phyloP scores from a whole-genome alignment of 108 stramenopile genomes.

The Thalassiosira profunda region DNA sequence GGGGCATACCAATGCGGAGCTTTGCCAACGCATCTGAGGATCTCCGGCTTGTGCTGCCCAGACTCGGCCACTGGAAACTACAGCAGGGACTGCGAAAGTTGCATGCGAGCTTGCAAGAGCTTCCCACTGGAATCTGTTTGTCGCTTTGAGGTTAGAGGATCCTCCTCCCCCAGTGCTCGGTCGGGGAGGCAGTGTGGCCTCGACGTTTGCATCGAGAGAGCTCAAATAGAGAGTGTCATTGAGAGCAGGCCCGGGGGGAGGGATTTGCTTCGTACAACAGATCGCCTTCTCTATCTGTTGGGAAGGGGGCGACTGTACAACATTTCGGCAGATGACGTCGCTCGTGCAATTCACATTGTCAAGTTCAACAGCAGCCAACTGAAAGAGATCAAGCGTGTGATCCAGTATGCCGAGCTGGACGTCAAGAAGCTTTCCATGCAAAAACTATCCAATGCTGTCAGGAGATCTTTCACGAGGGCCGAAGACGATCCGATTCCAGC shows the following conservation, averaged over 20 bases:
- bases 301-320: neutral
- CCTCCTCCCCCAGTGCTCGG: neutral
- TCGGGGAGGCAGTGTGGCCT: neutral
- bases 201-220: neutral
- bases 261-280: neutral
- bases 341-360: neutral
- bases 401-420: neutral
- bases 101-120: neutral
- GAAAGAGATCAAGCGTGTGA: neutral
- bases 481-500: too few relatives aligned
- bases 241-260: slow-evolving; percentile 2
- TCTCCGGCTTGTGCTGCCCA: neutral
- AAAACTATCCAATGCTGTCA: neutral
- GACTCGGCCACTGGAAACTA: too few relatives aligned
- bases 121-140: slow-evolving; percentile 5
- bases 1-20: neutral
- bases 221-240: neutral
- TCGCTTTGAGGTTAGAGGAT: neutral
- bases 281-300: neutral
- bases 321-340: neutral
- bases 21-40: neutral
- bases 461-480: neutral
- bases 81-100: neutral
- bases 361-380: neutral
- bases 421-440: neutral